Percentiles rank a stretch among this genome's conserved stretches.
Evolutionary conservation across 2,329 filamentous ascomycete genomes (phyloP).

Genomic region (Cyanodermella asteris): DNA sequence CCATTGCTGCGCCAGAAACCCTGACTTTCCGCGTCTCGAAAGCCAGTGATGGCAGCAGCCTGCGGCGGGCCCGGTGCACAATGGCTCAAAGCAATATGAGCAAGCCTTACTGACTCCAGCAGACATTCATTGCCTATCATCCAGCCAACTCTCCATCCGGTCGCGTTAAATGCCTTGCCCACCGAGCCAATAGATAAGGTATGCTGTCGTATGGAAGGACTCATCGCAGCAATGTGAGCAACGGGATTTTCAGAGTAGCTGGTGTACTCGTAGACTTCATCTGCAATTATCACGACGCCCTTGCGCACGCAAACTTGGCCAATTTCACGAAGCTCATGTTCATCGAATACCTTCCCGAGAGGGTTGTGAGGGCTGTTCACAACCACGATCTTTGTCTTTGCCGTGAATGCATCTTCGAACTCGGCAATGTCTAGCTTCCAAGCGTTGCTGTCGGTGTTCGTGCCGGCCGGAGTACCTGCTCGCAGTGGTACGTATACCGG

Average conservation of each 20-base stretch:
- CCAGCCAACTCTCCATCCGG: constrained; percentile 3
- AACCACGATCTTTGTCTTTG: too few species aligned
- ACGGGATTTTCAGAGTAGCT: constrained; percentile 1
- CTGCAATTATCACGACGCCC: constrained; percentile 3
- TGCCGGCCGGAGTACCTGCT: too few species aligned
- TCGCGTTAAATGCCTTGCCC: constrained; percentile 4
- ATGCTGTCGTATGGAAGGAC: neutral
- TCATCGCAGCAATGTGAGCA: constrained; percentile 2
- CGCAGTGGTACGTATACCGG: too few species aligned
- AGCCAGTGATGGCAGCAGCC: constrained; percentile 1
- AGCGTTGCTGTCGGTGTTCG: too few species aligned
- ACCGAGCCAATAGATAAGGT: constrained; percentile 3
- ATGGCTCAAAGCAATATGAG: constrained; percentile 2
- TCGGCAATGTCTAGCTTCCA: too few species aligned
- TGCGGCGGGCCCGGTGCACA: constrained; percentile 2
- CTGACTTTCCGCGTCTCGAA: constrained; percentile 2
- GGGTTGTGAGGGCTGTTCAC: constrained; percentile 2
- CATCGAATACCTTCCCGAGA: constrained; percentile 4
- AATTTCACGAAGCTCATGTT: constrained; percentile 2
- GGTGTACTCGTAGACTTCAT: constrained; percentile 5
- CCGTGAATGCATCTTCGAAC: too few species aligned
- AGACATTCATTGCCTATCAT: constrained; percentile 2
- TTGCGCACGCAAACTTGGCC: constrained; percentile 2
- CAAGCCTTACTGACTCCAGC: constrained; percentile 1
- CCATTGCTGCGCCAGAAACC: constrained; percentile 2